A percentile compares a stretch with the other conserved stretches of the same genome.
These are phyloP conservation scores for Pseudonectria buxi DNA, from an alignment of 2,329 filamentous ascomycete species.

Conservation along the genomic window DNA sequence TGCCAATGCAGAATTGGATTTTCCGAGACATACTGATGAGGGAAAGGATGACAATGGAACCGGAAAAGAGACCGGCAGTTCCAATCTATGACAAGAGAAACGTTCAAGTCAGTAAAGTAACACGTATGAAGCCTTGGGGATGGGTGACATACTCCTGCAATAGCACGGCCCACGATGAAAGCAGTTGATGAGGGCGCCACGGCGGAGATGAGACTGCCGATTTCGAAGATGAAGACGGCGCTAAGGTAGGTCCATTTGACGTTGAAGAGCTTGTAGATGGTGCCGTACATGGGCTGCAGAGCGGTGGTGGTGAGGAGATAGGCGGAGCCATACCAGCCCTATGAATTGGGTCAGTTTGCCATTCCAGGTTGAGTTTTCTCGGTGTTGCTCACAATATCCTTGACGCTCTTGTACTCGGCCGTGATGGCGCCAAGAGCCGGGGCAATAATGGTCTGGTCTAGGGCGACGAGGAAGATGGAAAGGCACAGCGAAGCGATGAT, in stretches of 20 bases:
- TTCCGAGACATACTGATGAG: slow-evolving; percentile 28
- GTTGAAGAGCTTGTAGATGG: slow-evolving; percentile 43
- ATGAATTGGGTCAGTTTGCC: background rate
- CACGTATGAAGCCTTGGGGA: background rate
- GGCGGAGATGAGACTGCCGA: slow-evolving; percentile 38
- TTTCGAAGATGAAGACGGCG: slow-evolving; percentile 37
- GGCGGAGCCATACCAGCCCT: slow-evolving; percentile 45
- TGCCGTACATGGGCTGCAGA: slow-evolving; percentile 44
- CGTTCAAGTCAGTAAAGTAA: slow-evolving; percentile 4
- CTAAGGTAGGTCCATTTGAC: slow-evolving; percentile 40
- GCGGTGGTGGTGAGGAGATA: slow-evolving; percentile 44
- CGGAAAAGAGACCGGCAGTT: slow-evolving; percentile 44
- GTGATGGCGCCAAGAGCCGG: slow-evolving; percentile 48
- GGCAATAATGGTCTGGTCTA: slow-evolving; percentile 47
- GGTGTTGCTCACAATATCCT: slow-evolving; percentile 36
- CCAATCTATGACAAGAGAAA: slow-evolving; percentile 31
- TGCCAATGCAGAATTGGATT: background rate
- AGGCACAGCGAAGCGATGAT: slow-evolving; percentile 40
- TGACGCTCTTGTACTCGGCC: slow-evolving; percentile 34
- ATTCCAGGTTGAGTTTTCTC: background rate
- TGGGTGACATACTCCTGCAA: slow-evolving; percentile 35
- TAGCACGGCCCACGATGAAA: slow-evolving; percentile 46
- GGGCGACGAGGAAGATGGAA: slow-evolving; percentile 42
- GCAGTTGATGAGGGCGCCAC: slow-evolving; percentile 38
- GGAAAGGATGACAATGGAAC: slow-evolving; percentile 41